Conservation (phyloP, 768 basidiomycete species). For the Galerina sulciceps region DNA sequence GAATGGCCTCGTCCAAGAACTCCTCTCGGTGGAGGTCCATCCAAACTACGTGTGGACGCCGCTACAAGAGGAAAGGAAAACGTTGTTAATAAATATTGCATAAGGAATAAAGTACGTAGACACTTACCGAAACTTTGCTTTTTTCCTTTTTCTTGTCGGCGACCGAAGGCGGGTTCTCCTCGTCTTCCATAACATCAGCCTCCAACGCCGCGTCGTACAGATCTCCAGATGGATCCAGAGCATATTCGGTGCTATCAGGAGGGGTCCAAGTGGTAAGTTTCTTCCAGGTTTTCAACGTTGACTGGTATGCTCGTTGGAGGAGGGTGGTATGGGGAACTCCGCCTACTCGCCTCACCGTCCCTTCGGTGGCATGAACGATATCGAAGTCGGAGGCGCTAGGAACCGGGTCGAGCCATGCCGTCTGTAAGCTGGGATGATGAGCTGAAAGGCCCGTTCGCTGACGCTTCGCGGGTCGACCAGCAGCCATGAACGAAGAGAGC, state of each 20-base stretch:
- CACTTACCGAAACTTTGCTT: not conserved
- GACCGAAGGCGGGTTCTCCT: not conserved
- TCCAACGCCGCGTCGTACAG: not conserved
- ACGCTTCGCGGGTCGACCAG: not conserved
- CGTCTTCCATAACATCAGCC: not conserved
- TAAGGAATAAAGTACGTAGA: not conserved
- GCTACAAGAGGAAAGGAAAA: not conserved
- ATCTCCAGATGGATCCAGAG: not conserved
- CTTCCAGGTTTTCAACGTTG: not conserved
- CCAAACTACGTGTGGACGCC: not conserved
- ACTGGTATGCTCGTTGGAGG: not conserved
- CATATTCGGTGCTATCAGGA: not conserved
- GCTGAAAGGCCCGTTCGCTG: too few species aligned
- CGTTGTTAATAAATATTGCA: not conserved
- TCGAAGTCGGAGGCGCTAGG: not conserved
- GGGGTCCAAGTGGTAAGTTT: not conserved
- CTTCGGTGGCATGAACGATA: not conserved
- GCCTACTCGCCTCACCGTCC: not conserved
- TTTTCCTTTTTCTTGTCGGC: not conserved
- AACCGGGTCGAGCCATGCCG: not conserved
- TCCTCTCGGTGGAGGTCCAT: not conserved
- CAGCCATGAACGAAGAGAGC: too few species aligned
- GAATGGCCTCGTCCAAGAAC: not conserved
- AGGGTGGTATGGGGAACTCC: too few species aligned
- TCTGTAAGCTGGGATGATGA: not conserved